Evolutionary conservation across 83 land plant genomes (phyloP).

Genomic region (Thuja plicata): DNA sequence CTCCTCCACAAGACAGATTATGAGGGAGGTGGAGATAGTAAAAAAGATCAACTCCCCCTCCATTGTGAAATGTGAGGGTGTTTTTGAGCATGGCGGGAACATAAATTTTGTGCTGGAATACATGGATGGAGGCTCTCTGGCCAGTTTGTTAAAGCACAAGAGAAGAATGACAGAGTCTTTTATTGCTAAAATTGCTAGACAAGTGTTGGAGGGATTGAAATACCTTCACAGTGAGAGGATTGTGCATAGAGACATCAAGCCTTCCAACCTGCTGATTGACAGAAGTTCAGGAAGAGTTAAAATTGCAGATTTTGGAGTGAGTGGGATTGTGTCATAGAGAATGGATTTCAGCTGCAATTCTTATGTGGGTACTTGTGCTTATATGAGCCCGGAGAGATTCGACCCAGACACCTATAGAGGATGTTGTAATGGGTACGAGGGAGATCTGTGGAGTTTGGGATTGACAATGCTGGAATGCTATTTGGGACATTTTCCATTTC

Average conservation of each 20-base stretch:
- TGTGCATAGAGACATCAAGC: conserved; percentile 49
- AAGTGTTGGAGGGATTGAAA: conserved; percentile 35
- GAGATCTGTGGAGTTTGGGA: conserved; percentile 46
- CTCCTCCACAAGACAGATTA: conserved; percentile 51
- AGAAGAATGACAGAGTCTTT: conserved; percentile 13
- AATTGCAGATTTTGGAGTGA: conserved; percentile 53
- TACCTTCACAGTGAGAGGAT: conserved; percentile 38
- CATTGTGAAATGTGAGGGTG: conserved; percentile 28
- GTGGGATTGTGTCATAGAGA: conserved; percentile 33
- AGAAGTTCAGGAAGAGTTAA: conserved; percentile 23
- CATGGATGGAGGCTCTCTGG: conserved; percentile 44
- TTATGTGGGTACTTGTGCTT: conserved; percentile 50
- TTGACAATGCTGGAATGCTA: conserved; percentile 30
- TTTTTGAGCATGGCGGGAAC: conserved; percentile 25
- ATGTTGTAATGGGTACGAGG: conserved; percentile 23
- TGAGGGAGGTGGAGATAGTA: conserved; percentile 68
- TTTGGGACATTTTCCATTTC: conserved; percentile 34
- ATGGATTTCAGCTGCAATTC: conserved; percentile 26
- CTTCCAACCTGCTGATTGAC: conserved; percentile 36
- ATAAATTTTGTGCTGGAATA: conserved; percentile 32
- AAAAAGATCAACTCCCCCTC: not conserved
- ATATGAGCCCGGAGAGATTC: conserved; percentile 50
- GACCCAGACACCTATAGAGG: conserved; percentile 43
- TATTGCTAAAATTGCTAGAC: conserved; percentile 23
- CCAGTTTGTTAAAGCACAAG: conserved; percentile 19